Evolutionary conservation across 169 alveolate species (phyloP).

Genomic region (Plasmodium fragile): DNA sequence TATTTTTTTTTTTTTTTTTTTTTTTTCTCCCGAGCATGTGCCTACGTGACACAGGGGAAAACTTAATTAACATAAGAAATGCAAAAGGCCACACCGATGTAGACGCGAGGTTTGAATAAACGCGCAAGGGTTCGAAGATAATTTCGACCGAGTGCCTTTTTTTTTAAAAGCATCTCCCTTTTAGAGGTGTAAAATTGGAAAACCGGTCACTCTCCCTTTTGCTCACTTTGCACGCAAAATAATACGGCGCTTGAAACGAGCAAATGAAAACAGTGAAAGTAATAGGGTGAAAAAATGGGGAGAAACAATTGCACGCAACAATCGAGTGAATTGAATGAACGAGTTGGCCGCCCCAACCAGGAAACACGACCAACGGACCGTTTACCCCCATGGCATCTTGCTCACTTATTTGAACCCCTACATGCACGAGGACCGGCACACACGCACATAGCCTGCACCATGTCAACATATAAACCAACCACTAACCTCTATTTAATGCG

Average conservation of each 20-base stretch:
- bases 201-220: background rate
- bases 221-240: background rate
- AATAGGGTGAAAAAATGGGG: background rate
- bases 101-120: background rate
- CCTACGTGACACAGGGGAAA: background rate
- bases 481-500: background rate
- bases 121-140: background rate
- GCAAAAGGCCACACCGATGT: background rate
- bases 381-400: background rate
- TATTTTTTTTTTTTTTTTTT: slow-evolving; percentile 1
- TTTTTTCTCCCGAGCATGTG: background rate
- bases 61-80: background rate
- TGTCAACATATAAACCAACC: background rate
- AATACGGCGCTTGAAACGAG: background rate
- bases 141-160: background rate
- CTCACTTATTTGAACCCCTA: background rate
- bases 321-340: background rate
- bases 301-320: too few species aligned
- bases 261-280: background rate
- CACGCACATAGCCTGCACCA: background rate
- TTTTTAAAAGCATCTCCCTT: background rate
- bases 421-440: background rate
- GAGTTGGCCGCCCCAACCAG: background rate
- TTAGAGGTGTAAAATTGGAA: background rate
- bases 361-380: background rate